Conservation (phyloP, 2,329 filamentous ascomycete species). For the Penicillium occitanis region DNA sequence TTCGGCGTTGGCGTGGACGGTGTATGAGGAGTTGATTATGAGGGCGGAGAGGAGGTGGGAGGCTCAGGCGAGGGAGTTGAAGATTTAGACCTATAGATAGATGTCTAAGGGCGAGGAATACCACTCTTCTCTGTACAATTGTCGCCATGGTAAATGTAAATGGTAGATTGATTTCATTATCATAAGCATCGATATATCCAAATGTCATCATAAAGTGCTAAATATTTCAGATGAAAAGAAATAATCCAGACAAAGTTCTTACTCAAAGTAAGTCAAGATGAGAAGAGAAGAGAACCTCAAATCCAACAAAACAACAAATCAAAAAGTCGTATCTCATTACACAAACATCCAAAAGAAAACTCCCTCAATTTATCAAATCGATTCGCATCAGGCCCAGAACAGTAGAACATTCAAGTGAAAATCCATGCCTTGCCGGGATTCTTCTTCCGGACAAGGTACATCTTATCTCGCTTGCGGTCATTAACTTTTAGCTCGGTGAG, state of each 20-base stretch:
- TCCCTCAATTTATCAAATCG: not conserved
- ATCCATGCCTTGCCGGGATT: slow-evolving; percentile 38
- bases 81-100: not conserved
- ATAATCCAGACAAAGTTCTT: not conserved
- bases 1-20: slow-evolving; percentile 93
- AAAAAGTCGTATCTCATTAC: slow-evolving; percentile 13
- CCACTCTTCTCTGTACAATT: not conserved
- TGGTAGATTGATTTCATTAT: not conserved
- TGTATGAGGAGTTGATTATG: slow-evolving; percentile 90
- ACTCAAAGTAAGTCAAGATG: not conserved
- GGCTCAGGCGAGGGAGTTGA: slow-evolving; percentile 23
- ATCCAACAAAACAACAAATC: not conserved
- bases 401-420: slow-evolving; percentile 30
- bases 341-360: not conserved
- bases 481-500: slow-evolving; percentile 44
- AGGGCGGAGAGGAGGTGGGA: slow-evolving; percentile 58
- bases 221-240: slow-evolving; percentile 12
- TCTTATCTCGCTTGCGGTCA: slow-evolving; percentile 44
- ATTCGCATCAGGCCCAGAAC: not conserved
- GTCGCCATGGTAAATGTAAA: not conserved
- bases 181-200: slow-evolving; percentile 21
- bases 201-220: slow-evolving; percentile 23
- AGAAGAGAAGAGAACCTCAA: not conserved
- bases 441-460: slow-evolving; percentile 51
- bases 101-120: not conserved